Evolutionary conservation across 2,329 filamentous ascomycete species (phyloP).

Genomic region (Talaromyces sp.): DNA sequence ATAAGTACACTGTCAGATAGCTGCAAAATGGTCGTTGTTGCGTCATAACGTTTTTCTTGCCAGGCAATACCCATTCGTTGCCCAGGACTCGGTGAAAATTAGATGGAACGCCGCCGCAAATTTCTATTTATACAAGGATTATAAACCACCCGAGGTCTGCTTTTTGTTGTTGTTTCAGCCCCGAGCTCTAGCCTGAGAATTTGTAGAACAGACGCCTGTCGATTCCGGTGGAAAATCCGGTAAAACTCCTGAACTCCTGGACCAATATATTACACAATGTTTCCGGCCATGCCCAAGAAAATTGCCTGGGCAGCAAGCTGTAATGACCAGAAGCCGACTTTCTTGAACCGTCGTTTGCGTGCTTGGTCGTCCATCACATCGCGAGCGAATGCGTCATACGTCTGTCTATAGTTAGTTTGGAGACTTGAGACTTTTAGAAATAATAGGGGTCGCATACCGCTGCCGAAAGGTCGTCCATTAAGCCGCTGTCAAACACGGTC

Average conservation of each 20-base stretch:
- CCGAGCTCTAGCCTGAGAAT: background rate
- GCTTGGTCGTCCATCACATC: slow-evolving; percentile 88
- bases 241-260: background rate
- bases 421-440: slow-evolving; percentile 1
- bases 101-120: background rate
- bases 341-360: slow-evolving; percentile 79
- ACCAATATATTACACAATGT: slow-evolving; percentile 47
- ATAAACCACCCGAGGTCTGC: background rate
- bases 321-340: slow-evolving; percentile 94
- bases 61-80: background rate
- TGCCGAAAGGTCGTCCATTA: slow-evolving; percentile 88
- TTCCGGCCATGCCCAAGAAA: slow-evolving; percentile 90
- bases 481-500: slow-evolving; percentile 86
- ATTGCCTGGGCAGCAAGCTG: slow-evolving; percentile 88
- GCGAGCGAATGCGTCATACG: slow-evolving; percentile 87
- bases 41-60: background rate
- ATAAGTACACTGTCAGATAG: background rate
- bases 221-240: background rate
- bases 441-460: slow-evolving; percentile 48
- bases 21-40: background rate
- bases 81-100: background rate
- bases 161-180: background rate
- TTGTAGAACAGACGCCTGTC: background rate
- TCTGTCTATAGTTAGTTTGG: slow-evolving; percentile 37
- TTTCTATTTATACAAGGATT: background rate